Conservation (phyloP, 495 filamentous ascomycete genomes). For the Penicillium waksmanii region DNA sequence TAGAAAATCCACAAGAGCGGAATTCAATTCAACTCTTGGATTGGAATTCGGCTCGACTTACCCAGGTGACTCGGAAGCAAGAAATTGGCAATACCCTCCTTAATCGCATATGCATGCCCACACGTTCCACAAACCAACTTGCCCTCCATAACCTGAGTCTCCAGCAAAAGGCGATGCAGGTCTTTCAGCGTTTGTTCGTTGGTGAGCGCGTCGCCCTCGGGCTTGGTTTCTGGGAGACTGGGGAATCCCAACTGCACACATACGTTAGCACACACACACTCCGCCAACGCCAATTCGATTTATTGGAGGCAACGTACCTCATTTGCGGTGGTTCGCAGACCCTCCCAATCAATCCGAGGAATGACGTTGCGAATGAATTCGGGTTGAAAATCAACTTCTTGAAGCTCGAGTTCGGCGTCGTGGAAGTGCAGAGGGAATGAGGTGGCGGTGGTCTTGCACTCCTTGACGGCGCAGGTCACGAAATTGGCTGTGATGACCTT, state of each 20-base stretch:
- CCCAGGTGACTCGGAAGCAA: slow-evolving; percentile 91
- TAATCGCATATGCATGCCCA: slow-evolving; percentile 88
- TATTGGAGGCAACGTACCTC: slow-evolving; percentile 63
- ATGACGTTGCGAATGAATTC: slow-evolving; percentile 80
- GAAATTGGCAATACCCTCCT: slow-evolving; percentile 96
- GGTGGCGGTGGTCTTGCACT: slow-evolving; percentile 76
- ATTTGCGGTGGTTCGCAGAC: slow-evolving; percentile 68
- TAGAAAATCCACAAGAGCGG: too few relatives aligned
- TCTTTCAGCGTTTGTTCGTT: slow-evolving; percentile 73
- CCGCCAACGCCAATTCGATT: background rate
- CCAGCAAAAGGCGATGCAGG: slow-evolving; percentile 79
- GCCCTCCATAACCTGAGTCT: slow-evolving; percentile 86
- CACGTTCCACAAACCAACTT: slow-evolving; percentile 90
- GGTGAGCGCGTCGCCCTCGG: slow-evolving; percentile 57
- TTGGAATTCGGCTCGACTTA: slow-evolving; percentile 24
- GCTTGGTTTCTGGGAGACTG: slow-evolving; percentile 65
- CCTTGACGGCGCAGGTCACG: slow-evolving; percentile 91
- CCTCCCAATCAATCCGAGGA: slow-evolving; percentile 86
- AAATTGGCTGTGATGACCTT: slow-evolving; percentile 98
- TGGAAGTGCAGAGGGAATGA: slow-evolving; percentile 90
- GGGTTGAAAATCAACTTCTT: slow-evolving; percentile 78
- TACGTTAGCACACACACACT: background rate
- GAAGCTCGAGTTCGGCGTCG: slow-evolving; percentile 84
- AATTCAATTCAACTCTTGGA: too few relatives aligned
- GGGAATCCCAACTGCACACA: slow-evolving; percentile 77